Evolutionary conservation across 1,284 basidiomycete species (phyloP).

Genomic region (Mycosarcoma mackinlayi): DNA sequence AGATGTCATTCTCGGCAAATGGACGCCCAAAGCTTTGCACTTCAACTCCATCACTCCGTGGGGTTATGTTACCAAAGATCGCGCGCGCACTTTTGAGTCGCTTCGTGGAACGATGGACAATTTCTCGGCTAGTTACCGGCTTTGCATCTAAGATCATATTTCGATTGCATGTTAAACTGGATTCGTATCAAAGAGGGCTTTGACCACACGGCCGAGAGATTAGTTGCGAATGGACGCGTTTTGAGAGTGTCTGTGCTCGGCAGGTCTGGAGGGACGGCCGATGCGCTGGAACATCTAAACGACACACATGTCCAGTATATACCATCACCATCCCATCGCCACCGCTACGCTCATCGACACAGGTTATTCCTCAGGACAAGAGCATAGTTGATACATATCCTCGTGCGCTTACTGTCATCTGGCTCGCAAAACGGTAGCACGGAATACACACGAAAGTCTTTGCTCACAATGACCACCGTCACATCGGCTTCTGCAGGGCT

Average conservation of each 20-base stretch:
- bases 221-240: constrained; percentile 2
- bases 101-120: too few species aligned
- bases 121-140: too few species aligned
- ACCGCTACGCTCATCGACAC: neutral
- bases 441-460: neutral
- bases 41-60: too few species aligned
- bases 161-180: too few species aligned
- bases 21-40: too few species aligned
- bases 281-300: constrained; percentile 35
- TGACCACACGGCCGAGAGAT: constrained; percentile 15
- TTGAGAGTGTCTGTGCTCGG: constrained; percentile 27
- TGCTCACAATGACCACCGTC: constrained; percentile 31
- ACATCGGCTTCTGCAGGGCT: constrained; percentile 34
- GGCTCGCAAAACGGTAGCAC: neutral
- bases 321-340: neutral
- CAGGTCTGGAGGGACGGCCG: constrained; percentile 3
- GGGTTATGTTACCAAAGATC: too few species aligned
- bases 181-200: too few species aligned
- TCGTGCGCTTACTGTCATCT: neutral
- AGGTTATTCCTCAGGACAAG: neutral
- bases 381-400: neutral
- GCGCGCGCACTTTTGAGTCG: too few species aligned
- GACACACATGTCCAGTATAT: neutral
- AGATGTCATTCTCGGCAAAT: too few species aligned
- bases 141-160: too few species aligned